Conservation (phyloP, 1,284 basidiomycete species). For the Xanthoconium separans region DNA sequence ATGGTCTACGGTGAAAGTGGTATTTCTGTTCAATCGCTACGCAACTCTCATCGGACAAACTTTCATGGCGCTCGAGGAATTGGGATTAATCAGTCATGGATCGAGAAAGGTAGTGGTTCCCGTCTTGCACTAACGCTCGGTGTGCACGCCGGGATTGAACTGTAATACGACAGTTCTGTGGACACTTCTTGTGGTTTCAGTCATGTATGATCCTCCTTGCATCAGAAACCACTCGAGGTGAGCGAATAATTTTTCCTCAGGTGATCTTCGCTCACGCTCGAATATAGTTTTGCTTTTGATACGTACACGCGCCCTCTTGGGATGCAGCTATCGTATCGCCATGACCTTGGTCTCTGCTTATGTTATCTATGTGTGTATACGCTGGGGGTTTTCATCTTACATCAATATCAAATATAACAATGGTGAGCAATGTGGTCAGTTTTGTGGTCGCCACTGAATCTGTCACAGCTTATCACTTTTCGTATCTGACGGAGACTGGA, state of each 20-base stretch:
- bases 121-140: not conserved
- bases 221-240: slow-evolving; percentile 4
- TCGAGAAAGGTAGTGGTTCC: not conserved
- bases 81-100: slow-evolving; percentile 2
- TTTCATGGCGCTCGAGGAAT: not conserved
- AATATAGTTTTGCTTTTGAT: slow-evolving; percentile 1
- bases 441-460: not conserved
- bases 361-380: not conserved
- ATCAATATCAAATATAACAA: not conserved
- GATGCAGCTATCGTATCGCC: slow-evolving; percentile 1
- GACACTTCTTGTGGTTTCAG: not conserved
- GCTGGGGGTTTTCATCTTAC: not conserved
- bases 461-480: not conserved
- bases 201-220: not conserved
- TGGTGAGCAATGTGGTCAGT: not conserved
- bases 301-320: slow-evolving; percentile 6
- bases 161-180: slow-evolving; percentile 1
- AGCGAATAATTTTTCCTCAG: not conserved
- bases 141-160: not conserved
- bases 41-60: slow-evolving; percentile 8
- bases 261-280: not conserved
- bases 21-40: slow-evolving; percentile 13
- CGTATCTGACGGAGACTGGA: not conserved
- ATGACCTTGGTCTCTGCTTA: slow-evolving; percentile 3
- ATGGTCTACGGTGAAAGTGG: slow-evolving; percentile 10